Evolutionary conservation across 169 alveolate species (phyloP), one percentile per base, ranked within the genome.

Genomic region (Cryptosporidium xiaoi): DNA sequence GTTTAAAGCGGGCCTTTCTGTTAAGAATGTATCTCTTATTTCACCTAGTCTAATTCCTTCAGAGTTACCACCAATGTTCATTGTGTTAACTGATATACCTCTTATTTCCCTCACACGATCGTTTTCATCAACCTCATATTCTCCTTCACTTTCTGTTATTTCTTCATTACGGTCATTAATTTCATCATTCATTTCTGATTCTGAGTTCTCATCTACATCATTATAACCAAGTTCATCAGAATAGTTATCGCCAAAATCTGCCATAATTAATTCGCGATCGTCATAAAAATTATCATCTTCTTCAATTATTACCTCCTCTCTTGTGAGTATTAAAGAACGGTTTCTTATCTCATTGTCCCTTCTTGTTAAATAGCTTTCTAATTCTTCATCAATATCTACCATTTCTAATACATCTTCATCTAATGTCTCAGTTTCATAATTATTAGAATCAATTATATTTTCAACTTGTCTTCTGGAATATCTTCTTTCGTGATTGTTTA

Each of bases 351-450:
- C 83, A 0, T 6, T 12, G 34, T 56, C 51, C 31, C 83, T 69
- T 40, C 83, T 69, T 2, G 31, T 53, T 13, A 69, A 31, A 33
- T 55, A 51, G 16, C 66, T 12, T 16, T 51, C 16, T 8, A 51
- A 64, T 10, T 69, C 83, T 20, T 51, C 83, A 13, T 69, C 83
- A 16, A 69, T 64, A 31, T 69, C 58, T 29, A 69, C 56, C 18
- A 69, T 10, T 55, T 69, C 83, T 31, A 69, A 51, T 16, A 69
- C 66, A 53, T 2, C 48, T 15, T 53, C 67, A 10, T 20, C 55
- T 0, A 50, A 56, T 2, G 20, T 31, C 1, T 51, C 56, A 0
- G 33, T 15, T 51, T 69, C 83, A n/a, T 20, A 51, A 27, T 64
- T 53, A 6, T 65, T 36, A 40, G 8, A 8, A 65, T 8, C 71